phyloP scores from a whole-genome alignment of 352 stramenopile species.

The Phytophthora melonis region DNA sequence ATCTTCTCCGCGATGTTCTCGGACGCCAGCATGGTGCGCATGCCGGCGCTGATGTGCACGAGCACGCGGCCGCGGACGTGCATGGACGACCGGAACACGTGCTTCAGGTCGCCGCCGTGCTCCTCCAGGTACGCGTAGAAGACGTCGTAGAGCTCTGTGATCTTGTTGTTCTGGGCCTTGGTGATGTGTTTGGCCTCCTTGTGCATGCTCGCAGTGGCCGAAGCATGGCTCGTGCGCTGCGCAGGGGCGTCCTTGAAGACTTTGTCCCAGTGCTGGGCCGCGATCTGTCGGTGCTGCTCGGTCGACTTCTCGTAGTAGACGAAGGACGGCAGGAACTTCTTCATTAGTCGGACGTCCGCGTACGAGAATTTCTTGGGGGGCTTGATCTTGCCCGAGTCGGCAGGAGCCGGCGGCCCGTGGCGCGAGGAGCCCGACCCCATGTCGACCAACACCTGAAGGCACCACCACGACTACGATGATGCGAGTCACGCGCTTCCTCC shows the following conservation, averaged over 20 bases:
- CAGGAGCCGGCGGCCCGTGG: constrained; percentile 2
- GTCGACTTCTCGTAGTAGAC: constrained; percentile 50
- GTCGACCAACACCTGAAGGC: constrained; percentile 3
- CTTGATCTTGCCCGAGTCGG: constrained; percentile 20
- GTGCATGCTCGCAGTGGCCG: constrained; percentile 1
- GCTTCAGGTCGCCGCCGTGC: constrained; percentile 55
- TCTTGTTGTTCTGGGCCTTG: constrained; percentile 44
- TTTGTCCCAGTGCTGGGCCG: constrained; percentile 51
- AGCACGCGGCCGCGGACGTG: constrained; percentile 57
- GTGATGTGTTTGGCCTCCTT: constrained; percentile 38
- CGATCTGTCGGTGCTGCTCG: constrained; percentile 50
- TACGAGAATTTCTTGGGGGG: constrained; percentile 39
- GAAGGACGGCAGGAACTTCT: constrained; percentile 55
- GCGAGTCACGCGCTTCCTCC: constrained; percentile 12
- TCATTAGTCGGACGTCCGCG: constrained; percentile 45
- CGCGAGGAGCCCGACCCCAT: constrained; percentile 35
- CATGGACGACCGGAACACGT: constrained; percentile 64
- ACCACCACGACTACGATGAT: background rate
- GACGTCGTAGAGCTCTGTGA: constrained; percentile 58
- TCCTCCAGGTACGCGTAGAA: constrained; percentile 63
- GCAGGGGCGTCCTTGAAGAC: constrained; percentile 42
- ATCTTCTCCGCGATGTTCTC: constrained; percentile 51
- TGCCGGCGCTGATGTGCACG: constrained; percentile 61
- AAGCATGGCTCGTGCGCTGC: constrained; percentile 10
- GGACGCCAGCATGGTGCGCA: constrained; percentile 52